Conservation (phyloP, 1,139 yeast genomes). For the Lodderomyces pseudojiufengensis region DNA sequence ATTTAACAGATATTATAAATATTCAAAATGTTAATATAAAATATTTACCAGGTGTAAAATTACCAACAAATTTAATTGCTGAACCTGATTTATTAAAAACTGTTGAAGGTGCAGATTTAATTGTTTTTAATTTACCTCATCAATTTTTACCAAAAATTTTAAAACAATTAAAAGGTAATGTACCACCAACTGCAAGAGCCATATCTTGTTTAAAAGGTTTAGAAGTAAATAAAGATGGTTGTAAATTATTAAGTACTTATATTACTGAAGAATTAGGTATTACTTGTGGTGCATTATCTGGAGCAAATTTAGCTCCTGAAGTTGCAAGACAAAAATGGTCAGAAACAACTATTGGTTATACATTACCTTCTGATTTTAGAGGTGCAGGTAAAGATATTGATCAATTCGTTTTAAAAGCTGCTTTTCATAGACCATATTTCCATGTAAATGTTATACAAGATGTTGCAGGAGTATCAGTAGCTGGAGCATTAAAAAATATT, state of each 20-base stretch:
- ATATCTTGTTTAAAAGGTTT: slow-evolving; percentile 49
- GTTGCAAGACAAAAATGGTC: slow-evolving; percentile 48
- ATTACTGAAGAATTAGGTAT: slow-evolving; percentile 44
- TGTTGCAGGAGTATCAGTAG: slow-evolving; percentile 49
- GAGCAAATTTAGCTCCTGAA: slow-evolving; percentile 49
- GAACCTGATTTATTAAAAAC: slow-evolving; percentile 37
- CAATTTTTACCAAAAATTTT: slow-evolving; percentile 43
- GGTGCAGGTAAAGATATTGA: slow-evolving; percentile 45
- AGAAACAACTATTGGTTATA: slow-evolving; percentile 48
- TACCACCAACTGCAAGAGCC: slow-evolving; percentile 39
- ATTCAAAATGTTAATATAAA: slow-evolving; percentile 43
- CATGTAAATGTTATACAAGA: slow-evolving; percentile 47
- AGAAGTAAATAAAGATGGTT: slow-evolving; percentile 43
- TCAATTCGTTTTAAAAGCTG: slow-evolving; percentile 36
- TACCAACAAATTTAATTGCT: slow-evolving; percentile 43
- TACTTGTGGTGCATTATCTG: slow-evolving; percentile 45
- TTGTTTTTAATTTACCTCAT: slow-evolving; percentile 48
- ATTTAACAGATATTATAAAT: slow-evolving; percentile 45
- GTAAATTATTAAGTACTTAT: slow-evolving; percentile 41
- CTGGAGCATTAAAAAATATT: slow-evolving; percentile 47
- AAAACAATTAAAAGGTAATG: slow-evolving; percentile 35
- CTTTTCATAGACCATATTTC: slow-evolving; percentile 48
- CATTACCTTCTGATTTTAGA: slow-evolving; percentile 35
- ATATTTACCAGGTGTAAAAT: slow-evolving; percentile 42
- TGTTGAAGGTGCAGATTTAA: slow-evolving; percentile 41